These are phyloP conservation scores for Trifolium pratense DNA, from an alignment of 306 rosid species.

Conservation along the genomic window DNA sequence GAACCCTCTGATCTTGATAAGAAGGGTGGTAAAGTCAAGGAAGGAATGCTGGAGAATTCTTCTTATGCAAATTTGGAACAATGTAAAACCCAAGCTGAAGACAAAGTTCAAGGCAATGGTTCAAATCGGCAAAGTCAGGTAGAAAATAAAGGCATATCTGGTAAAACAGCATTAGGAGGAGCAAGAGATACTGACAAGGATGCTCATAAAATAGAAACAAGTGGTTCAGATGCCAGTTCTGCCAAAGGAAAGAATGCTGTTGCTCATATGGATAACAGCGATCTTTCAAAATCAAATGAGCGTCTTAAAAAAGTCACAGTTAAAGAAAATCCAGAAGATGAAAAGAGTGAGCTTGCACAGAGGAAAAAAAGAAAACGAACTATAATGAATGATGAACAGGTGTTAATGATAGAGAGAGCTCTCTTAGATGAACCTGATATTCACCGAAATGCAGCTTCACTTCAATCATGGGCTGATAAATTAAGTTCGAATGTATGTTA, in stretches of 20 bases:
- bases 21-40: constrained; percentile 62
- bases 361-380: constrained; percentile 90
- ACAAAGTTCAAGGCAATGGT: constrained; percentile 53
- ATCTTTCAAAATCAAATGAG: constrained; percentile 59
- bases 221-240: constrained; percentile 86
- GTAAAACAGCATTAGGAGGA: constrained; percentile 54
- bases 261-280: constrained; percentile 54
- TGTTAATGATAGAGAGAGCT: constrained; percentile 72
- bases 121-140: constrained; percentile 43
- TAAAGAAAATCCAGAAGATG: constrained; percentile 69
- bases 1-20: constrained; percentile 50
- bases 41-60: constrained; percentile 77
- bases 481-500: constrained; percentile 72
- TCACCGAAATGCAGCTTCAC: constrained; percentile 78
- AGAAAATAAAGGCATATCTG: constrained; percentile 59
- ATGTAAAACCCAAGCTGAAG: constrained; percentile 53
- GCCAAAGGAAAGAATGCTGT: constrained; percentile 65
- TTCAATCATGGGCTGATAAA: constrained; percentile 86
- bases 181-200: constrained; percentile 59
- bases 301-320: constrained; percentile 49
- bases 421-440: constrained; percentile 88
- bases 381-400: constrained; percentile 84
- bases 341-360: constrained; percentile 65
- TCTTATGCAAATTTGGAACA: constrained; percentile 60
- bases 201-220: constrained; percentile 78